Base-by-base conservation (phyloP, 2,329 filamentous ascomycete genomes). In the Teratosphaeria viscida region DNA sequence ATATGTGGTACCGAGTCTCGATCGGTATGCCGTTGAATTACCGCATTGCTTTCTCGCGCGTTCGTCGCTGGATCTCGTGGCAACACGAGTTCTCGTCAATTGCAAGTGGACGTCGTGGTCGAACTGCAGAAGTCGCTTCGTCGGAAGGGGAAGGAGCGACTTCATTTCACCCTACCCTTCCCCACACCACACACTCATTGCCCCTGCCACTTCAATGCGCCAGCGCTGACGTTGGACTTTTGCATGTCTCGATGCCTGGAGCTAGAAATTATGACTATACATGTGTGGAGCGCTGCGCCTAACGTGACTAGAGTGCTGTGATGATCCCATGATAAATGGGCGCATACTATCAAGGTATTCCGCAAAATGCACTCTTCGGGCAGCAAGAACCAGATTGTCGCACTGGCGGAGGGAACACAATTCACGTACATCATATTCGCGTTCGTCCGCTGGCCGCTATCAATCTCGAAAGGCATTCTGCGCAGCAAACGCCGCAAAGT, bases 401-500 rank as follows among this genome's bases (percentile, higher is more conserved):
- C 7, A 5, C 7, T 32, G 3, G 4, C 29, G 7, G 29, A 32
- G 7, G 7, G 29, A 32, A 32, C 29, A 32, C 4, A 7, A 32
- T 32, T 32, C 29, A 32, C 29, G 29, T 32, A 32, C 4, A 32
- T 32, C 29, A 32, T 32, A 7, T 32, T 32, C 29, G 29, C 29
- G 29, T 32, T 32, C 7, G 29, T 7, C 29, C 29, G 43, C 43
- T 23, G 5, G n/a, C 19, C 8, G n/a, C n/a, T 49, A 49, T 49
- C 43, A 49, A 32, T 64, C 62, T 23, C 55, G 60, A 49, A 64
- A 65, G 8, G 63, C 61, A 54, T 62, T 64, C 34, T 65, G 60
- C 52, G 57, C 47, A n/a, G 63, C 63, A 52, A 65, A 65, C 6
- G 63, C 63, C 23, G 62, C 62, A 58, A 63, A 64, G 52, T 65